A percentile compares a stretch with the other conserved stretches of the same genome.
phyloP scores from a whole-genome alignment of 306 rosid genomes.

The Senna tora region DNA sequence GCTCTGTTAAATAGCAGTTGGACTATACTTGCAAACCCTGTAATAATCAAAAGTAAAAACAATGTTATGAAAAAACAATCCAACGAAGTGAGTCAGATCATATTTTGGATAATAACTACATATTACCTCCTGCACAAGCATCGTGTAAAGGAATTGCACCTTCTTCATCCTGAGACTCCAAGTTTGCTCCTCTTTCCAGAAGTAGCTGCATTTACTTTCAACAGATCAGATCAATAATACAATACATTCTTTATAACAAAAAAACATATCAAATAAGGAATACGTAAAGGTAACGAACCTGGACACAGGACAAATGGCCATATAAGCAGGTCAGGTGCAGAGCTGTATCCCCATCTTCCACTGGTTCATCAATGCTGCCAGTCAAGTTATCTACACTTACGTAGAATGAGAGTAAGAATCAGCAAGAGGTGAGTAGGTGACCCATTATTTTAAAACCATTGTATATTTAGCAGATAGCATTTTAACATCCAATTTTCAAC shows the following conservation, averaged over 20 bases:
- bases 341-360: conserved; percentile 94
- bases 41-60: conserved; percentile 18
- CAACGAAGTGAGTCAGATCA: background rate
- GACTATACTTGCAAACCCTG: conserved; percentile 78
- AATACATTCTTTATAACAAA: background rate
- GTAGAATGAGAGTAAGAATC: conserved; percentile 23
- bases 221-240: conserved; percentile 32
- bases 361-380: conserved; percentile 85
- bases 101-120: background rate
- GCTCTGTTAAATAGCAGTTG: conserved; percentile 63
- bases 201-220: conserved; percentile 59
- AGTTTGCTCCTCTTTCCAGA: conserved; percentile 65
- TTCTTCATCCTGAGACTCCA: conserved; percentile 21
- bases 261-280: background rate
- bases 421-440: conserved; percentile 22
- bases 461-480: too few relatives aligned
- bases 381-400: conserved; percentile 59
- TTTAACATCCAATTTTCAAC: background rate
- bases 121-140: conserved; percentile 94
- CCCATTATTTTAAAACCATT: background rate
- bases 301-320: conserved; percentile 75
- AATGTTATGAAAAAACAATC: conserved; percentile 7
- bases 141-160: conserved; percentile 89
- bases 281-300: conserved; percentile 45
- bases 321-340: conserved; percentile 90